These are phyloP conservation scores for Cytospora piceae DNA, from an alignment of 2,329 filamentous ascomycete genomes.

Conservation along the genomic window DNA sequence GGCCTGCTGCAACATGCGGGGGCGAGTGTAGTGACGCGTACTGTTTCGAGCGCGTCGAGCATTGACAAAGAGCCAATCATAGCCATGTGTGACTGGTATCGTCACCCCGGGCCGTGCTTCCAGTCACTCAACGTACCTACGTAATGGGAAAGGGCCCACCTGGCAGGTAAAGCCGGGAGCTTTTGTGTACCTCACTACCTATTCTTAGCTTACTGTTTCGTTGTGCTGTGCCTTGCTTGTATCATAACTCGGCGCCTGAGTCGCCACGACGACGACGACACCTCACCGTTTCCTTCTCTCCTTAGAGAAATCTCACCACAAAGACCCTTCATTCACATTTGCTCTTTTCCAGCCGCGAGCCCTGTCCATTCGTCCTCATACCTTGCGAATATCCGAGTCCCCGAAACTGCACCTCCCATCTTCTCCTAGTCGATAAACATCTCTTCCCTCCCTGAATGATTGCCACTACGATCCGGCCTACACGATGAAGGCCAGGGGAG, in stretches of 20 bases:
- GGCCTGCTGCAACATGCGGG: background rate
- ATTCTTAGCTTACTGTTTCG: slow-evolving; percentile 20
- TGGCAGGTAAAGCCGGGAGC: background rate
- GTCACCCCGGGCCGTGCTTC: background rate
- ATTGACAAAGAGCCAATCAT: background rate
- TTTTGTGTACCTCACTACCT: slow-evolving; percentile 14
- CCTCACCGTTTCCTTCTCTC: slow-evolving; percentile 9
- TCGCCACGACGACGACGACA: slow-evolving; percentile 19
- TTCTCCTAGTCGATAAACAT: background rate
- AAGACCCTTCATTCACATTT: slow-evolving; percentile 1
- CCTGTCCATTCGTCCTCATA: slow-evolving; percentile 4
- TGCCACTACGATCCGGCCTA: slow-evolving; percentile 38
- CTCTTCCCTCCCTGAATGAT: slow-evolving; percentile 47
- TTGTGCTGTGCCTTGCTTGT: slow-evolving; percentile 10
- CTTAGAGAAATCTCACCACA: background rate
- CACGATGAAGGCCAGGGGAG: slow-evolving; percentile 60
- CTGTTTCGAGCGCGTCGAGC: background rate
- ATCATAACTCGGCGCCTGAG: slow-evolving; percentile 20
- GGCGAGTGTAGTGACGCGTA: background rate
- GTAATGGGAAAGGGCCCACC: background rate
- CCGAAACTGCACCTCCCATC: background rate
- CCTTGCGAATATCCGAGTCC: background rate
- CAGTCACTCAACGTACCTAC: background rate
- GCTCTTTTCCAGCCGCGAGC: slow-evolving; percentile 3
- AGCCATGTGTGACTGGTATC: background rate